These are phyloP conservation scores for Microstroma glucosiphilum DNA, from an alignment of 1,284 basidiomycete genomes.

Conservation along the genomic window DNA sequence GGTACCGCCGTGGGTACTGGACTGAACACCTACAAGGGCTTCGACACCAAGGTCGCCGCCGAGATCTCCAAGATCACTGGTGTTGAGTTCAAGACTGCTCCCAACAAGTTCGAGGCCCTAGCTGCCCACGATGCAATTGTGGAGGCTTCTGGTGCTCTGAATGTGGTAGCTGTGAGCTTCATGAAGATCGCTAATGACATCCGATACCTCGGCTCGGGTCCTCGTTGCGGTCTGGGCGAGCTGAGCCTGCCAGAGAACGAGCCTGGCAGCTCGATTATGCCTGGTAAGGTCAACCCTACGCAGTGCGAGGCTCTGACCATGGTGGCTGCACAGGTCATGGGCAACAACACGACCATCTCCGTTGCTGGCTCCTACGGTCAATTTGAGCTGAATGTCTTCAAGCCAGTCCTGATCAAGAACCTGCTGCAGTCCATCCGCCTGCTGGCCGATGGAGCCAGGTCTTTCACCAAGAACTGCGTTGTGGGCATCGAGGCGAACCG, in stretches of 20 bases:
- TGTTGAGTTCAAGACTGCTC: slow-evolving; percentile 85
- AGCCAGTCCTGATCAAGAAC: slow-evolving; percentile 97
- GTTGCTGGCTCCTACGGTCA: slow-evolving; percentile 91
- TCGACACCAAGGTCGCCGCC: slow-evolving; percentile 86
- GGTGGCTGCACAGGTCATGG: slow-evolving; percentile 98
- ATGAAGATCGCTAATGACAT: slow-evolving; percentile 99
- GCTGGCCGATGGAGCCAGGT: slow-evolving; percentile 70
- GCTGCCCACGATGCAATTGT: slow-evolving; percentile 95
- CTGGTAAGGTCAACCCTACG: slow-evolving; percentile 98
- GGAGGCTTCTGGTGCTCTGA: slow-evolving; percentile 92
- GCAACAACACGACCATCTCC: slow-evolving; percentile 89
- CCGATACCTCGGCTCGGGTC: slow-evolving; percentile 92
- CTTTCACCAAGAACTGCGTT: slow-evolving; percentile 94
- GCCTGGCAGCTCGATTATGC: slow-evolving; percentile 99
- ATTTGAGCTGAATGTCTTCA: slow-evolving; percentile 99
- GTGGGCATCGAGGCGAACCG: slow-evolving; percentile 95
- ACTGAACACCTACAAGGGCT: slow-evolving; percentile 92
- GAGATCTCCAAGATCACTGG: slow-evolving; percentile 91
- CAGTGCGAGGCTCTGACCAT: slow-evolving; percentile 96
- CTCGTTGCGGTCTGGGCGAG: slow-evolving; percentile 94
- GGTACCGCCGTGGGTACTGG: slow-evolving; percentile 97
- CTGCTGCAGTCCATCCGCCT: slow-evolving; percentile 91
- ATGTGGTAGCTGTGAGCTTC: slow-evolving; percentile 84
- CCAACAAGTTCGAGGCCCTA: slow-evolving; percentile 99
- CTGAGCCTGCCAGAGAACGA: slow-evolving; percentile 94